Conservation (phyloP, 1,139 yeast genomes). For the Saccharomyces hybrid region DNA sequence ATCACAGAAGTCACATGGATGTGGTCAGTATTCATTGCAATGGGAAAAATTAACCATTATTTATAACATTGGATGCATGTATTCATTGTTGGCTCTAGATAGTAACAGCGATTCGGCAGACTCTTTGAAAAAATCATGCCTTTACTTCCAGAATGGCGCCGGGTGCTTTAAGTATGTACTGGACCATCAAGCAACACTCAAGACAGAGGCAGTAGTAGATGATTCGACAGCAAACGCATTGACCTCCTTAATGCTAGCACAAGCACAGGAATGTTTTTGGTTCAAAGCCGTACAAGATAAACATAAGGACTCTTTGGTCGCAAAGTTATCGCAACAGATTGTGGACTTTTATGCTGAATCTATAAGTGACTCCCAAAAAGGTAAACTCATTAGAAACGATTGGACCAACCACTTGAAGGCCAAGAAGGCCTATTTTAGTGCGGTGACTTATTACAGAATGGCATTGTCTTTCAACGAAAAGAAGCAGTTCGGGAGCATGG, state of each 20-base stretch:
- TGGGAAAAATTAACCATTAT: conserved; percentile 57
- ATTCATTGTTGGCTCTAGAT: conserved; percentile 47
- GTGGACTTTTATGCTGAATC: conserved; percentile 50
- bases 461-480: conserved; percentile 44
- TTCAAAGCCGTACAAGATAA: conserved; percentile 54
- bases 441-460: conserved; percentile 61
- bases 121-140: conserved; percentile 54
- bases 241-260: conserved; percentile 56
- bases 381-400: conserved; percentile 49
- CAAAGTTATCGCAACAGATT: conserved; percentile 59
- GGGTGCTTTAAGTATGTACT: conserved; percentile 50
- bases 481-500: conserved; percentile 53
- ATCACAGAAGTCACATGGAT: conserved; percentile 46
- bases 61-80: conserved; percentile 62
- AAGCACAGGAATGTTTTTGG: conserved; percentile 87
- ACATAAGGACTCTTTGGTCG: conserved; percentile 52
- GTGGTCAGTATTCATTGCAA: conserved; percentile 40
- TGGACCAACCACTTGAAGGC: conserved; percentile 61
- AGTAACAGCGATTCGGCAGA: conserved; percentile 39
- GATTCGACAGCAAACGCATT: conserved; percentile 39
- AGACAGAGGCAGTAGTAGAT: conserved; percentile 32
- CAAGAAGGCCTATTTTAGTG: conserved; percentile 47
- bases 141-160: conserved; percentile 61
- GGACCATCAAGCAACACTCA: conserved; percentile 18
- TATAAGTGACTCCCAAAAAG: conserved; percentile 38